A percentile compares a stretch with the other conserved stretches of the same genome.
Conservation (phyloP, 73 alveolate species). For the Durusdinium trenchii region DNA sequence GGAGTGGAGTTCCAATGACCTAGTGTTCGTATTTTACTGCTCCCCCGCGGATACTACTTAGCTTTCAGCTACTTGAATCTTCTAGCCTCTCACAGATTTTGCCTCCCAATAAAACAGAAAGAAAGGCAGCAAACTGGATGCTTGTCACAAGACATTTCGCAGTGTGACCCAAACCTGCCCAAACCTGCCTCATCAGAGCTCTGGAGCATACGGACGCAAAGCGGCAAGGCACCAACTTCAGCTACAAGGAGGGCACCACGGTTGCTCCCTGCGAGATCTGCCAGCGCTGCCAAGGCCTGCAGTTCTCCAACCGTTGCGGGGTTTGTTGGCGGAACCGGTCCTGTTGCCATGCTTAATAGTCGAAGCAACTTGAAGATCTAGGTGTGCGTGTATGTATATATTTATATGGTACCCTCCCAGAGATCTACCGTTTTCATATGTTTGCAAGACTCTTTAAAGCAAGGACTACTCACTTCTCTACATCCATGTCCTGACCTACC, state of each 20-base stretch:
- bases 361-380: neutral
- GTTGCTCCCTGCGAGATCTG: neutral
- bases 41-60: no score
- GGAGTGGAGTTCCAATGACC: neutral
- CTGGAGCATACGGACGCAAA: constrained; percentile 36
- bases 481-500: no score
- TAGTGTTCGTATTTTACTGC: neutral
- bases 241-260: constrained; percentile 31
- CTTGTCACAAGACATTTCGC: neutral
- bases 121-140: neutral
- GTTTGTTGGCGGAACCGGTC: neutral
- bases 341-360: neutral
- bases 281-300: constrained; percentile 28
- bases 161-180: neutral
- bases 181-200: neutral
- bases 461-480: neutral
- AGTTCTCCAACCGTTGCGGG: neutral
- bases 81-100: neutral
- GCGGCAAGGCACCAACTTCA: constrained; percentile 48
- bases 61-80: neutral
- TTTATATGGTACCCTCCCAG: no score
- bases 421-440: no score
- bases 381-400: no score
- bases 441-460: neutral
- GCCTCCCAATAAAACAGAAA: neutral